Conservation (phyloP, 1,139 yeast genomes). For the Pichia kudriavzevii region DNA sequence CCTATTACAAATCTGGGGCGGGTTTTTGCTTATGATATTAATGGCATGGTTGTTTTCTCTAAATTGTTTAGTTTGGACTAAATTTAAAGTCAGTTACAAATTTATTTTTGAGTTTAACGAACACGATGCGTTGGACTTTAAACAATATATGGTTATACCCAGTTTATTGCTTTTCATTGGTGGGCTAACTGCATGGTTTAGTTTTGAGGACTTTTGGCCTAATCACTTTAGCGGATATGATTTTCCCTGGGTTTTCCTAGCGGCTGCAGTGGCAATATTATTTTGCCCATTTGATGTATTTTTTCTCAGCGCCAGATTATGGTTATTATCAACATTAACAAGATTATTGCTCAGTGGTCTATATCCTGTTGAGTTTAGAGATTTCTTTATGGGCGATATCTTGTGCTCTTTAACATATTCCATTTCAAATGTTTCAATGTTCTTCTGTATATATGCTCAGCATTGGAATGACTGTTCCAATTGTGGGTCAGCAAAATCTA, state of each 20-base stretch:
- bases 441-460: conserved; percentile 72
- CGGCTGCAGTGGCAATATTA: conserved; percentile 39
- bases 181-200: conserved; percentile 62
- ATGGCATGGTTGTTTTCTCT: conserved; percentile 57
- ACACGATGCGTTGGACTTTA: conserved; percentile 57
- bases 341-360: conserved; percentile 74
- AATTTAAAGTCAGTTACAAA: conserved; percentile 74
- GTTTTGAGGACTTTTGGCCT: conserved; percentile 68
- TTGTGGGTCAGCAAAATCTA: conserved; percentile 77
- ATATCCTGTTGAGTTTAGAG: conserved; percentile 91
- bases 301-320: conserved; percentile 52
- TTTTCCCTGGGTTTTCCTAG: conserved; percentile 78
- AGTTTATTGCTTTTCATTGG: conserved; percentile 49
- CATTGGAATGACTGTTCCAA: conserved; percentile 53
- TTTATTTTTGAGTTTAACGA: conserved; percentile 87
- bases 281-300: conserved; percentile 57
- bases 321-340: conserved; percentile 69
- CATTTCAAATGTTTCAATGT: conserved; percentile 75
- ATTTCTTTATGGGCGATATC: conserved; percentile 88
- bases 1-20: conserved; percentile 86
- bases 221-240: conserved; percentile 52
- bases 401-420: conserved; percentile 83
- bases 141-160: conserved; percentile 60
- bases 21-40: conserved; percentile 61
- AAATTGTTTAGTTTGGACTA: conserved; percentile 67